These are phyloP conservation scores for Chalciporus pseudorubinellus DNA, from an alignment of 768 basidiomycete genomes.

Conservation along the genomic window DNA sequence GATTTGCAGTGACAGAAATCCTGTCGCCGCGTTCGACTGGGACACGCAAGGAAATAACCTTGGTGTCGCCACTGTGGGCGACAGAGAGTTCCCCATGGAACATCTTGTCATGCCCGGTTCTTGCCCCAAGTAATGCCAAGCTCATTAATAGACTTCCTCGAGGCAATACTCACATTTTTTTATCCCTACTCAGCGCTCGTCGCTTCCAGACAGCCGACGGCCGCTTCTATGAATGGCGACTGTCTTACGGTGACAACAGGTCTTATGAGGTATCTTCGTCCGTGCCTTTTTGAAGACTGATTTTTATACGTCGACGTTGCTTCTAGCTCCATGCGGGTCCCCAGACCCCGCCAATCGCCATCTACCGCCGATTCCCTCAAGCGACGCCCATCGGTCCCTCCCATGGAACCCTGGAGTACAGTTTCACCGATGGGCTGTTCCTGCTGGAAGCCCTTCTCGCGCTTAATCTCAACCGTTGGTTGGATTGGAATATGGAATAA, in stretches of 20 bases:
- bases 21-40: conserved; percentile 55
- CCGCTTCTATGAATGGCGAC: conserved; percentile 65
- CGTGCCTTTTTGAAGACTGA: not conserved
- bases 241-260: conserved; percentile 42
- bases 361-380: conserved; percentile 53
- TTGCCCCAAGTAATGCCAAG: conserved; percentile 42
- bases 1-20: conserved; percentile 44
- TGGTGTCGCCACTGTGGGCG: conserved; percentile 50
- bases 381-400: conserved; percentile 60
- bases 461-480: conserved; percentile 71
- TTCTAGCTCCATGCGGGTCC: conserved; percentile 48
- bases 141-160: conserved; percentile 2
- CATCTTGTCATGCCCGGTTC: conserved; percentile 58
- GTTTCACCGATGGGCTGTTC: conserved; percentile 57
- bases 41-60: conserved; percentile 28
- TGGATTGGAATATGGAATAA: conserved; percentile 53
- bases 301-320: conserved; percentile 4
- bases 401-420: conserved; percentile 62
- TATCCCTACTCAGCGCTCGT: conserved; percentile 47
- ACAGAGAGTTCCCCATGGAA: conserved; percentile 57
- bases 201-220: conserved; percentile 58
- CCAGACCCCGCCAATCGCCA: conserved; percentile 49
- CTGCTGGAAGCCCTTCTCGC: conserved; percentile 63
- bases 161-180: conserved; percentile 10
- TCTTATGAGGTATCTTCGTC: conserved; percentile 57